A percentile compares a stretch with the other conserved stretches of the same genome.
Conservation (phyloP, 202 grass and related monocot species). For the Elaeis oleifera region DNA sequence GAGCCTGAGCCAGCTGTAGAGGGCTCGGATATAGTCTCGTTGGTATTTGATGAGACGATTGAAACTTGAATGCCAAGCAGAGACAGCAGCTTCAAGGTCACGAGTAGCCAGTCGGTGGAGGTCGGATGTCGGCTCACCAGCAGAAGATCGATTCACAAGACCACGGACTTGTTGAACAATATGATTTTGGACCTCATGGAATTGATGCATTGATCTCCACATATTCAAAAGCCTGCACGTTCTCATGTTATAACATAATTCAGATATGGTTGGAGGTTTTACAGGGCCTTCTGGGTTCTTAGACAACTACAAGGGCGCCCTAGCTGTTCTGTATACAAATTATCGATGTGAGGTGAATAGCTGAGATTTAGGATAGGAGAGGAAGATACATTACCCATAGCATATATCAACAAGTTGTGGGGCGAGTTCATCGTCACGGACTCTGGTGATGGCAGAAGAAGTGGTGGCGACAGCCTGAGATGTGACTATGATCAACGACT, state of each 20-base stretch:
- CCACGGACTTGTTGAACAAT: constrained; percentile 93
- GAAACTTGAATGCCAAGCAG: constrained; percentile 86
- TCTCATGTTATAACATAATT: background rate
- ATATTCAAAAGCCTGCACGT: constrained; percentile 67
- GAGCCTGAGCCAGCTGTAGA: constrained; percentile 87
- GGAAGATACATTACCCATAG: constrained; percentile 50
- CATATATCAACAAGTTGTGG: constrained; percentile 97
- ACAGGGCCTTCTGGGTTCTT: too few species aligned
- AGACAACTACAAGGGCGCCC: too few species aligned
- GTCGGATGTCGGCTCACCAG: constrained; percentile 81
- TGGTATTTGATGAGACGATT: constrained; percentile 83
- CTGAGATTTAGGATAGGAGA: constrained; percentile 10
- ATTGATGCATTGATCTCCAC: constrained; percentile 93
- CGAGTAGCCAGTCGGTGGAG: constrained; percentile 78
- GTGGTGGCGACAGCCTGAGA: constrained; percentile 92
- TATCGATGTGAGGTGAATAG: background rate
- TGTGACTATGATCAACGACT: constrained; percentile 82
- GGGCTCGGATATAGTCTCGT: constrained; percentile 65
- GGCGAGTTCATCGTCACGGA: constrained; percentile 93
- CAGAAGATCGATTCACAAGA: constrained; percentile 53
- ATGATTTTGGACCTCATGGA: constrained; percentile 83
- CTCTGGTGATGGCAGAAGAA: constrained; percentile 77
- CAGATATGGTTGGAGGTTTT: background rate
- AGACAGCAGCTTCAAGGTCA: constrained; percentile 80
- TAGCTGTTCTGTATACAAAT: too few species aligned